phyloP scores from a whole-genome alignment of 2,329 filamentous ascomycete genomes.

The Pseudogymnoascus sp. region DNA sequence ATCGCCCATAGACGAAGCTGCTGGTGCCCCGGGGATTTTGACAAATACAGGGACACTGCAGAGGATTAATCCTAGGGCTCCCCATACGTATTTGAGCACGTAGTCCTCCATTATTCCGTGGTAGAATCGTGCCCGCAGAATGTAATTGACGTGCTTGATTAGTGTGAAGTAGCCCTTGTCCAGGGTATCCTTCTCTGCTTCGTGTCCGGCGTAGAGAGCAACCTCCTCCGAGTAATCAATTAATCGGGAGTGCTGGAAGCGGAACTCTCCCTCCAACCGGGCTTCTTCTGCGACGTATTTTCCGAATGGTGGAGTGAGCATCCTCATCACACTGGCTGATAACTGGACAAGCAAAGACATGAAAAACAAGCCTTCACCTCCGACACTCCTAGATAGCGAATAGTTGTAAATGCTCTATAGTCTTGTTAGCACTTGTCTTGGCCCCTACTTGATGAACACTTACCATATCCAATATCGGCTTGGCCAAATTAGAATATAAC shows the following conservation, averaged over 20 bases:
- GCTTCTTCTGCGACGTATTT: conserved; percentile 98
- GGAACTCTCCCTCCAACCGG: conserved; percentile 86
- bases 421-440: conserved; percentile 21
- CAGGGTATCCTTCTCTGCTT: conserved; percentile 89
- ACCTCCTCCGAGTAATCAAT: conserved; percentile 97
- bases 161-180: conserved; percentile 98
- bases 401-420: conserved; percentile 78
- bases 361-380: conserved; percentile 87
- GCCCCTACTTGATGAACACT: conserved; percentile 14
- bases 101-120: conserved; percentile 99
- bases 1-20: conserved; percentile 57
- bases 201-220: conserved; percentile 82
- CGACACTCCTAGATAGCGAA: conserved; percentile 87
- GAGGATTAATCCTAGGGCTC: conserved; percentile 78
- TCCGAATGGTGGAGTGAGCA: conserved; percentile 89
- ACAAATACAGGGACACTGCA: conserved; percentile 96
- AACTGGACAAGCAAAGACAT: conserved; percentile 93
- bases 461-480: conserved; percentile 88
- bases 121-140: conserved; percentile 81
- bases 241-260: conserved; percentile 86
- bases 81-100: conserved; percentile 99
- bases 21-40: conserved; percentile 64
- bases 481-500: conserved; percentile 91
- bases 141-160: conserved; percentile 97
- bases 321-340: conserved; percentile 83